Evolutionary conservation across 1,284 basidiomycete genomes (phyloP), one percentile per base, ranked within the genome.

Genomic region (Apiotrichum mycotoxinovorans): DNA sequence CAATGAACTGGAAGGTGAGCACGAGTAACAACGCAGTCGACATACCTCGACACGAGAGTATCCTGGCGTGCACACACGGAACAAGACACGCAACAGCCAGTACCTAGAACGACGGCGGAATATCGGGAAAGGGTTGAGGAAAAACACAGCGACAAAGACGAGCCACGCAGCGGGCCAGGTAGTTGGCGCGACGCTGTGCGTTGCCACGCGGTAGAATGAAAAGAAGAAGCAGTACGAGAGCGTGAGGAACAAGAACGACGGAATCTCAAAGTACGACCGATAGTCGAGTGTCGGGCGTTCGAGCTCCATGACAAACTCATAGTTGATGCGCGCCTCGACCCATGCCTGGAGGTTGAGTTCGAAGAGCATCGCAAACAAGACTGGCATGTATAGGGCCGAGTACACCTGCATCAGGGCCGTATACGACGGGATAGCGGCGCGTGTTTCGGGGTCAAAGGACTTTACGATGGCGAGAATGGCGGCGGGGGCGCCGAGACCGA

Each of bases 111-210:
- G 71, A 23, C 82, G 82, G 66, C 83, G 83, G 57, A 86, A 74
- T 7, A 93, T 66, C 0, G 85, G 87, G 0, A 95, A 69, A 1
- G 94, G 94, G 67, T 92, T 85, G 57, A 92, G 73, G 66, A 96
- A 73, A 48, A 91, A 71, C 11, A 84, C 65, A 3, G 79, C 66
- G 1, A 82, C 76, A 53, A 91, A 80, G 0, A 82, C 82, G 12
- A 97, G 78, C 91, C 93, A 98, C 0, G 88, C 81, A 5, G 92
- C 77, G 0, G 92, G 92, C 90, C 93, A 98, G 63, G 84, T 78
- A 10, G 80, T 81, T 0, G 83, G 80, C 1, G 75, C 72, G 26
- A 84, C 70, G 12, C 70, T 70, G 0, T 81, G 72, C 4, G 77
- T 68, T 2, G 85, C 86, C 17, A 88, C 79, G 7, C 81, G 81